Evolutionary conservation across 106 monocot species (phyloP), one percentile per base, ranked within the genome.

Genomic region (Allium fistulosum): DNA sequence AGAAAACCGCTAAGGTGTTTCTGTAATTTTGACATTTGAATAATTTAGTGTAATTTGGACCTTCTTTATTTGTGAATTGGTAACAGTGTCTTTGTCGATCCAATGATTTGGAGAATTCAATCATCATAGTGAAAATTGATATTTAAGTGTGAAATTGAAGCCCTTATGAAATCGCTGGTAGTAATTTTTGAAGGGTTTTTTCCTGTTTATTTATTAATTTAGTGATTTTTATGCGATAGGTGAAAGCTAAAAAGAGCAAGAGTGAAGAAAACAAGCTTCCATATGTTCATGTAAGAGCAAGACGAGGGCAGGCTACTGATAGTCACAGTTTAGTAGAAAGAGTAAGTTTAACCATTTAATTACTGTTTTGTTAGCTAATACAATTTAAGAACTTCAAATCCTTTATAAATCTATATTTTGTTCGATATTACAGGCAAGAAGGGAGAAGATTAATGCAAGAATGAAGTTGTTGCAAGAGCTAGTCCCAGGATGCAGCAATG

Each of bases 401-500:
- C 13, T 16, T 73, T 26, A 4, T 56, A 67, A 53, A 67, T 47
- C 53, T 11, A 59, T 7, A 22, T 60, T 66, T 66, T 67, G 48
- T 58, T 68, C 4, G 22, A 68, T 65, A 56, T 71, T 68, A 69
- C 47, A 95, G 94, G 94, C 94, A 59, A 81, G 94, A 70, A 88
- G 94, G 60, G 94, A 95, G 59, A 95, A 95, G 71, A 95, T 95
- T 63, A 95, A 95, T 83, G 91, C 81, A 7, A 73, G 94, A 83
- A 95, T 95, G 94, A 91, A 95, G 81, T 80, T 95, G 18, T 87
- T 95, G 0, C 87, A 91, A 63, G 94, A 91, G 68, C 85, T 95
- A 73, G 94, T 95, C 83, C 94, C 94, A 49, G 91, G 94, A 2
- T 95, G 94, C 72, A 88, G 70, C 80, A 94, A 94, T 87, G 94